Evolutionary conservation across 345 rosid genomes (phyloP).

Genomic region (Conringia planisiliqua): DNA sequence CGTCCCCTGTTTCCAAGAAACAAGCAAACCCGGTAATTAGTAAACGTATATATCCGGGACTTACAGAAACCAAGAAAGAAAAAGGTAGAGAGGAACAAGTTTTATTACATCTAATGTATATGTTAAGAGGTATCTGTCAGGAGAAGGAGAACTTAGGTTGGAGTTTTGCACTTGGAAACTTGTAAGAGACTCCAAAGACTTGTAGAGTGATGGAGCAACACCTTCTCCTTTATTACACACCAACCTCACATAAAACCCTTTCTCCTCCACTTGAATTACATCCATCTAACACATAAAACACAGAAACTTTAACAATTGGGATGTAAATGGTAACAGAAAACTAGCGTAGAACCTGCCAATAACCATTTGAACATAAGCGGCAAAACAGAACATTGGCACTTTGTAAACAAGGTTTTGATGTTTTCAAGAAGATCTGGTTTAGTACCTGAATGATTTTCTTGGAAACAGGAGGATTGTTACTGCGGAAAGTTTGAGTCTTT

Average conservation of each 20-base stretch:
- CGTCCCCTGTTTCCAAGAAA: constrained; percentile 41
- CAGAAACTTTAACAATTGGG: not conserved
- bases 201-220: constrained; percentile 63
- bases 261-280: constrained; percentile 69
- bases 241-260: constrained; percentile 60
- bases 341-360: too few species aligned
- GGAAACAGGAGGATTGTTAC: constrained; percentile 29
- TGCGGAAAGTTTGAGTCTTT: constrained; percentile 25
- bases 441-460: constrained; percentile 60
- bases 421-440: not conserved
- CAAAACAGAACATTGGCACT: too few species aligned
- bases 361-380: too few species aligned
- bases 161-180: constrained; percentile 65
- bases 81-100: not conserved
- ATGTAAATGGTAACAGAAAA: not conserved
- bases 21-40: not conserved
- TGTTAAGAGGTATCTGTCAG: constrained; percentile 53
- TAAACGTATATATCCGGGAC: not conserved
- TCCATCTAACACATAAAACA: constrained; percentile 46
- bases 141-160: constrained; percentile 47
- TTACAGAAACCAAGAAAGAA: not conserved
- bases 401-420: constrained; percentile 8
- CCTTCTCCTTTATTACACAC: constrained; percentile 57
- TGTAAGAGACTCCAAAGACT: constrained; percentile 69
- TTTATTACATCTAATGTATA: constrained; percentile 53